A percentile compares a stretch with the other conserved stretches of the same genome.
These are phyloP conservation scores for Isoetes taiwanensis DNA, from an alignment of 75 land plant species.

Conservation along the genomic window DNA sequence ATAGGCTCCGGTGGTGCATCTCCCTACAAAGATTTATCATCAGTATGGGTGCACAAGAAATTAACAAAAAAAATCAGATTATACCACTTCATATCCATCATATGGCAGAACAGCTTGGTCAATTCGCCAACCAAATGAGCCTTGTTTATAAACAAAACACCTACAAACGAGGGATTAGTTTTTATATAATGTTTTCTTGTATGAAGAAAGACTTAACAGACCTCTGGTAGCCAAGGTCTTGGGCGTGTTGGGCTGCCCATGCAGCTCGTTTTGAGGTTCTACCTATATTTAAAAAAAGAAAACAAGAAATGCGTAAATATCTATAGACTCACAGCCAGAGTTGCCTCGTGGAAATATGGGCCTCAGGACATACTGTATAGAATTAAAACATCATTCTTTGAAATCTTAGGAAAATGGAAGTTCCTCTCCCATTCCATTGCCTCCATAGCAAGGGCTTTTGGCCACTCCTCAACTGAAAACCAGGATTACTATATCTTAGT, in stretches of 20 bases:
- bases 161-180: background rate
- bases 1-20: too few species aligned
- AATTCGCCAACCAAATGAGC: slow-evolving; percentile 21
- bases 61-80: too few species aligned
- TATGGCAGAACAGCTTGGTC: too few species aligned
- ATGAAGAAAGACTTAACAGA: background rate
- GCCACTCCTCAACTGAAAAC: slow-evolving; percentile 23
- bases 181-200: background rate
- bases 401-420: slow-evolving; percentile 14
- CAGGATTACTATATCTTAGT: background rate
- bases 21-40: too few species aligned
- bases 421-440: slow-evolving; percentile 17
- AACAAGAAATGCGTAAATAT: background rate
- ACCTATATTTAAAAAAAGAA: slow-evolving; percentile 5
- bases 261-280: slow-evolving; percentile 17
- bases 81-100: too few species aligned
- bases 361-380: slow-evolving; percentile 14
- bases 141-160: slow-evolving; percentile 22
- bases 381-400: slow-evolving; percentile 15
- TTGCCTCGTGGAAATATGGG: background rate
- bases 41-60: too few species aligned
- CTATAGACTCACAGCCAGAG: background rate
- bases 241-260: slow-evolving; percentile 25
- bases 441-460: slow-evolving; percentile 21
- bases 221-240: slow-evolving; percentile 21